Conservation (phyloP, 2,329 filamentous ascomycete species). For the Clonostachys rhizophaga region DNA sequence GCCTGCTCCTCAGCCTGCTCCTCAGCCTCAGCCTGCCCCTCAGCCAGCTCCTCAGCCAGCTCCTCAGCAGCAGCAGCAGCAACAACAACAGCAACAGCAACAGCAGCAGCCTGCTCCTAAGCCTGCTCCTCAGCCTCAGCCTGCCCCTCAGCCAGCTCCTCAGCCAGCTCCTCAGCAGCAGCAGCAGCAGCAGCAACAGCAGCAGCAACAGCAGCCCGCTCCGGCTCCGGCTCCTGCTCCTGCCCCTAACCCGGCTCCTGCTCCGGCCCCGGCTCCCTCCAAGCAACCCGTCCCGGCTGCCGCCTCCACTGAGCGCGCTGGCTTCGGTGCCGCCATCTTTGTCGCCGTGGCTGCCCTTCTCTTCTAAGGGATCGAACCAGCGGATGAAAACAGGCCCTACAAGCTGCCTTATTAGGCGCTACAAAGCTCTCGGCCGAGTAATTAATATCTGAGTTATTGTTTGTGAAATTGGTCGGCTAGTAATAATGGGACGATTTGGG, state of each 20-base stretch:
- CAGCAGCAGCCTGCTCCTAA: background rate
- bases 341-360: constrained; percentile 30
- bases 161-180: constrained; percentile 2
- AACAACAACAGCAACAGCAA: no score
- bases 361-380: constrained; percentile 15
- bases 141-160: constrained; percentile 1
- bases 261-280: constrained; percentile 1
- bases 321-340: constrained; percentile 27
- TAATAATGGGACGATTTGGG: background rate
- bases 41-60: constrained; percentile 1
- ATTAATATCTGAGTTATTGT: background rate
- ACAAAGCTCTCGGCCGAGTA: background rate
- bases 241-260: background rate
- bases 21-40: background rate
- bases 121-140: background rate
- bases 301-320: constrained; percentile 13
- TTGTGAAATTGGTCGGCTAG: background rate
- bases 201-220: background rate
- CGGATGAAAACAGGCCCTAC: no score
- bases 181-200: no score
- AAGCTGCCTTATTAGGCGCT: background rate
- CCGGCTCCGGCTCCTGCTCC: background rate
- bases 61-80: background rate
- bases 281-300: background rate
- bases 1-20: background rate